phyloP scores from a whole-genome alignment of 257 asterid genomes.

The Rauvolfia tetraphylla region DNA sequence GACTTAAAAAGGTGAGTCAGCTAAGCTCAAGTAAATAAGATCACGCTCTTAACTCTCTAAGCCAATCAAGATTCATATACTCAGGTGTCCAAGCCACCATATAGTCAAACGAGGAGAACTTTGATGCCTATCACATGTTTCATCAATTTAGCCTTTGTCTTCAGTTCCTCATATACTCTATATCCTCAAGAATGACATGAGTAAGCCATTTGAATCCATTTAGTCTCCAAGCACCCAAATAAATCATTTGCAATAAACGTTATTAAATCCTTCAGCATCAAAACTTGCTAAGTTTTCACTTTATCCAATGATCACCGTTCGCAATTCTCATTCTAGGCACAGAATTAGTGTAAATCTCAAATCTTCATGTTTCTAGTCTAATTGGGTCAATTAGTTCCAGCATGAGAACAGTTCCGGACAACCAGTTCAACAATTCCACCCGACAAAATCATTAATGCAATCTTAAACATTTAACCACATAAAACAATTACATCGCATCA shows the following conservation, averaged over 20 bases:
- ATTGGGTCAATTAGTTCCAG: not conserved
- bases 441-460: not conserved
- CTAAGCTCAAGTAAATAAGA: not conserved
- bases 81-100: not conserved
- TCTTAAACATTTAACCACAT: not conserved
- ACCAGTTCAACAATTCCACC: not conserved
- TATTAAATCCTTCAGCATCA: not conserved
- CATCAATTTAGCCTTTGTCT: not conserved
- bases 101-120: not conserved
- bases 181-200: not conserved
- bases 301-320: not conserved
- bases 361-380: not conserved
- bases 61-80: not conserved
- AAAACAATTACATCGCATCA: not conserved
- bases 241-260: not conserved
- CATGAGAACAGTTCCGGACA: not conserved
- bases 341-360: not conserved
- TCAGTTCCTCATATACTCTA: not conserved
- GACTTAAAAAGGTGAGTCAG: not conserved
- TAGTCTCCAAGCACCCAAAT: not conserved
- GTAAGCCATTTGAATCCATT: not conserved
- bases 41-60: not conserved
- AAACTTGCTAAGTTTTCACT: not conserved
- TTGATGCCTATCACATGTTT: not conserved
- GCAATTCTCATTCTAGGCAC: not conserved